Percentiles rank a stretch among this genome's conserved stretches.
phyloP scores from a whole-genome alignment of 805 yeast genomes.

The Tetrapisispora fleetii region DNA sequence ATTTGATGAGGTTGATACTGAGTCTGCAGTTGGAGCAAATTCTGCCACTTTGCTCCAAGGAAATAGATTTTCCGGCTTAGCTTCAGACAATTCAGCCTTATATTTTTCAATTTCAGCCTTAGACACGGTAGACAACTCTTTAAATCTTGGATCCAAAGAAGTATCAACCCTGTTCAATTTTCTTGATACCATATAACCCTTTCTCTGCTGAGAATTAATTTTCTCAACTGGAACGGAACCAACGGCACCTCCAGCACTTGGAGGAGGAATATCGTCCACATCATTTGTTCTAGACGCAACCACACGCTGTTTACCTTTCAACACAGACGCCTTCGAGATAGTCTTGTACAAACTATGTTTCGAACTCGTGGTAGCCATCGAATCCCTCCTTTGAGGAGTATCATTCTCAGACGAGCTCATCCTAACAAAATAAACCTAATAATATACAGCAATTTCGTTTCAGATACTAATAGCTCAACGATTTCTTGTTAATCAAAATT shows the following conservation, averaged over 20 bases:
- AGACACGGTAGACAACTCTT: not conserved
- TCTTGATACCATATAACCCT: conserved; percentile 16
- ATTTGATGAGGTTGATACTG: conserved; percentile 9
- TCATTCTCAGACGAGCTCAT: not conserved
- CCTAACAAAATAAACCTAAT: not conserved
- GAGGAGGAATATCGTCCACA: conserved; percentile 16
- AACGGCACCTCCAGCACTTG: conserved; percentile 20
- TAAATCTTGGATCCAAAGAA: conserved; percentile 8
- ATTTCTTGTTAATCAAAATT: too few relatives aligned
- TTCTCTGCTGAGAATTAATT: conserved; percentile 12
- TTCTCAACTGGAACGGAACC: conserved; percentile 25
- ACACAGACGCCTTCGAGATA: not conserved
- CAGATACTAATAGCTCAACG: too few relatives aligned
- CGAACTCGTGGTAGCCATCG: not conserved
- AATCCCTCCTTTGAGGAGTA: not conserved
- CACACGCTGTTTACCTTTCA: conserved; percentile 4
- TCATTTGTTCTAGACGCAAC: conserved; percentile 20
- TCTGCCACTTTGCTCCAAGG: conserved; percentile 33
- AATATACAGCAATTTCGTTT: too few relatives aligned
- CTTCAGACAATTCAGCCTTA: conserved; percentile 5
- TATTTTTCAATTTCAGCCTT: conserved; percentile 9
- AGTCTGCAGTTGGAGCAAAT: conserved; percentile 16
- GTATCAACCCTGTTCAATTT: conserved; percentile 23
- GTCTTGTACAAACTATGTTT: not conserved
- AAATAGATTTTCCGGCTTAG: conserved; percentile 11